phyloP scores from a whole-genome alignment of 2,329 filamentous ascomycete genomes.

The Davidsoniella virescens region DNA sequence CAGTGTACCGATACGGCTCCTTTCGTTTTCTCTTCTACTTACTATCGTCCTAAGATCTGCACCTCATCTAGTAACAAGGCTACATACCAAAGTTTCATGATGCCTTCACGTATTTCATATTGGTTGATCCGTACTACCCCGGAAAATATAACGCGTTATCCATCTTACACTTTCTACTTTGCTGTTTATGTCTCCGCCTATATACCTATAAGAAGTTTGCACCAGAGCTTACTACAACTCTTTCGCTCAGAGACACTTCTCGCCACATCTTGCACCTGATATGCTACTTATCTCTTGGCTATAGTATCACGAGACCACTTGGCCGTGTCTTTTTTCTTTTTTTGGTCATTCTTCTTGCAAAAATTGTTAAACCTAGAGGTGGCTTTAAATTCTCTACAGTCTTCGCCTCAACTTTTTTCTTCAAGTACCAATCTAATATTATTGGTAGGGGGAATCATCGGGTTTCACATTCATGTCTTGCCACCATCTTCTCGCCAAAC shows the following conservation, averaged over 20 bases:
- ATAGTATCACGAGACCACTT: too few relatives aligned
- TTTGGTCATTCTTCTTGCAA: not conserved
- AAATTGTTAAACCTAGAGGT: too few relatives aligned
- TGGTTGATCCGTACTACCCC: too few relatives aligned
- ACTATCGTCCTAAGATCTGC: too few relatives aligned
- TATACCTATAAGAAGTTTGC: too few relatives aligned
- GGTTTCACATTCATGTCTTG: too few relatives aligned
- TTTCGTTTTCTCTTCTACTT: not conserved
- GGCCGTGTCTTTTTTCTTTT: not conserved
- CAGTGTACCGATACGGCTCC: too few relatives aligned
- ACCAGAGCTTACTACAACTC: not conserved
- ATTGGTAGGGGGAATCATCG: too few relatives aligned
- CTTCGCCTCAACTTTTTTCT: too few relatives aligned
- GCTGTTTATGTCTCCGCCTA: not conserved
- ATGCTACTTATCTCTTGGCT: not conserved
- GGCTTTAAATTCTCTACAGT: too few relatives aligned
- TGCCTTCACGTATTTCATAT: not conserved
- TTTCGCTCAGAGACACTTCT: constrained; percentile 5
- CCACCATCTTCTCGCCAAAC: too few relatives aligned
- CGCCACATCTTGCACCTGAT: constrained; percentile 8
- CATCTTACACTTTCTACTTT: not conserved
- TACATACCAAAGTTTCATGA: not conserved
- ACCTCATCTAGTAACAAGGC: not conserved
- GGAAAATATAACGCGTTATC: not conserved
- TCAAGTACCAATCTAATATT: too few relatives aligned